Conservation (phyloP, 2,329 filamentous ascomycete genomes). For the Tetracladium maxilliforme region DNA sequence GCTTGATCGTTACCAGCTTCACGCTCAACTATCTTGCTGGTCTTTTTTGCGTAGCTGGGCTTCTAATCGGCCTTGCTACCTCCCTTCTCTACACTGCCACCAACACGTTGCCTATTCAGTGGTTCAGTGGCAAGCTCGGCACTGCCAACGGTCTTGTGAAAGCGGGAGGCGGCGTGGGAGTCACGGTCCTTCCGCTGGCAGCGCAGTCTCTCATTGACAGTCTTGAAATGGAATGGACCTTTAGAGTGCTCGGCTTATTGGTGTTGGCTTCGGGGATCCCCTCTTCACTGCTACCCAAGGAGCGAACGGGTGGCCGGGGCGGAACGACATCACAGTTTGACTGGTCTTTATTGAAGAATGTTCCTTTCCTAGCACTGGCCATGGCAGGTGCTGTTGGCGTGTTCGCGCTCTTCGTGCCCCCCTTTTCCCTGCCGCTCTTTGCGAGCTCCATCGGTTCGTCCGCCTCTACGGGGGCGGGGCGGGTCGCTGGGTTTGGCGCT, state of each 20-base stretch:
- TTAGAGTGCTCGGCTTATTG: constrained; percentile 33
- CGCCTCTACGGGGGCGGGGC: constrained; percentile 33
- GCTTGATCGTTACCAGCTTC: constrained; percentile 31
- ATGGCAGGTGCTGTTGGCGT: constrained; percentile 37
- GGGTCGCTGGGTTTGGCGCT: constrained; percentile 47
- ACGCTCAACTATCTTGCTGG: constrained; percentile 25
- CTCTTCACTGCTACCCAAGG: constrained; percentile 35
- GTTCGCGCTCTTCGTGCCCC: constrained; percentile 44
- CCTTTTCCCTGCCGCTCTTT: constrained; percentile 46
- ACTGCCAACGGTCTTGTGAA: constrained; percentile 39
- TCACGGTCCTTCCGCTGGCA: constrained; percentile 32
- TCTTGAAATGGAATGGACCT: constrained; percentile 33
- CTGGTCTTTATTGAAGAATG: constrained; percentile 35
- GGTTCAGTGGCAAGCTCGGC: constrained; percentile 36
- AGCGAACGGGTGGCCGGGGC: constrained; percentile 25
- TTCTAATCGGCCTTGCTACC: constrained; percentile 26
- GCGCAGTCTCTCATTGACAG: constrained; percentile 29
- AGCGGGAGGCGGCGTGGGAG: constrained; percentile 38
- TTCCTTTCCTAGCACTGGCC: constrained; percentile 36
- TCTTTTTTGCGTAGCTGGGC: constrained; percentile 29
- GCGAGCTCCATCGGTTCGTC: constrained; percentile 35
- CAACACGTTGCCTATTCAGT: constrained; percentile 21
- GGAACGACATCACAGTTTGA: constrained; percentile 27
- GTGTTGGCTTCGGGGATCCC: constrained; percentile 38
- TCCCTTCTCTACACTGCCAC: not conserved